Conservation (phyloP, 768 basidiomycete genomes). For the Phaffia tasmanica region DNA sequence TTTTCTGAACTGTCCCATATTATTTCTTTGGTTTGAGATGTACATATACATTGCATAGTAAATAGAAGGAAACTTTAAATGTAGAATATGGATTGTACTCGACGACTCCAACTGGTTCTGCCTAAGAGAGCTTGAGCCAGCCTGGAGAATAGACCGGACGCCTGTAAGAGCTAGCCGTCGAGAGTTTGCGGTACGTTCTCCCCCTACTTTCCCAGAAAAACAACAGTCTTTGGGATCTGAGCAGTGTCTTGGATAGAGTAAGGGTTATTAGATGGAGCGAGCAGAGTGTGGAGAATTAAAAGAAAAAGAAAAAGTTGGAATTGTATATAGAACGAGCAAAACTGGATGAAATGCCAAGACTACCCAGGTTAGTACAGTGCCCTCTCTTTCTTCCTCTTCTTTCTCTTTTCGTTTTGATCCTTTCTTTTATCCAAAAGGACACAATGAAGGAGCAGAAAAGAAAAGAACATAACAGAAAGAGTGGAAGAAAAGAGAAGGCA, state of each 20-base stretch:
- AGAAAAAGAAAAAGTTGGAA: not conserved
- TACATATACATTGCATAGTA: too few species aligned
- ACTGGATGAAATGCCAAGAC: not conserved
- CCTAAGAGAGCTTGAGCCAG: not conserved
- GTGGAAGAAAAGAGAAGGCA: not conserved
- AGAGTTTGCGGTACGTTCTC: not conserved
- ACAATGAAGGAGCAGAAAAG: not conserved
- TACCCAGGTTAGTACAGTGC: not conserved
- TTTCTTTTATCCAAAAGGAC: not conserved
- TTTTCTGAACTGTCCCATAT: too few species aligned
- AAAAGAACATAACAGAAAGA: not conserved
- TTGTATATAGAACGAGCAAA: not conserved
- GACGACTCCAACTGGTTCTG: not conserved
- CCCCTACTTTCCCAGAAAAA: not conserved
- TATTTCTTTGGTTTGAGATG: too few species aligned
- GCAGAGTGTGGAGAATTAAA: not conserved
- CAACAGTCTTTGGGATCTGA: not conserved
- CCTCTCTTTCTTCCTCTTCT: not conserved
- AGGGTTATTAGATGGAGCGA: not conserved
- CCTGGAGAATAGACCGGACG: not conserved
- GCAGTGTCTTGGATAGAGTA: not conserved
- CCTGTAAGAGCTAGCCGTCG: not conserved
- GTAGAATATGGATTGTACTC: not conserved
- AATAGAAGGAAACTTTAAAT: too few species aligned
- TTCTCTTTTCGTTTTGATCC: too few species aligned